Evolutionary conservation across 2,329 filamentous ascomycete species (phyloP), one percentile per base, ranked within the genome.

Genomic region (Leptographium radiaticola): DNA sequence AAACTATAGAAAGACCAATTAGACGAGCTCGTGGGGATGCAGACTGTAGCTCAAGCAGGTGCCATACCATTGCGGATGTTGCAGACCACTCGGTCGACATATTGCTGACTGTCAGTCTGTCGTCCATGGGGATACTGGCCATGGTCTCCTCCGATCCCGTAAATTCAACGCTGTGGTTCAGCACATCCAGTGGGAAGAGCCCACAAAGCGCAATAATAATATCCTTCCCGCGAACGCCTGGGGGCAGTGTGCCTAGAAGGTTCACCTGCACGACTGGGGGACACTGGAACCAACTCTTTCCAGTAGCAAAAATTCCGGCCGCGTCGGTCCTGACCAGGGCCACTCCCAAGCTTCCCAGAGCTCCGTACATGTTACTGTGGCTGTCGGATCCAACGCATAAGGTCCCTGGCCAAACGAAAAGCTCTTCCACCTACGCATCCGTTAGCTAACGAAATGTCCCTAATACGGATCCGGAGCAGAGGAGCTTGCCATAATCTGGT

Each of bases 401-500:
- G 0, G 87, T 94, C 1, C 87, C 86, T 0, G 91, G 91, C 89
- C 89, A 97, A 1, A 71, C 62, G 73, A 33, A 39, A 75, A 89
- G 84, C 66, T 88, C 88, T 66, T 95, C 89, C 0, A n/a, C n/a
- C n/a, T n/a, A n/a, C n/a, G n/a, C n/a, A n/a, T n/a, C n/a, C n/a
- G n/a, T n/a, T n/a, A n/a, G n/a, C n/a, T n/a, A n/a, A n/a, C n/a
- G n/a, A n/a, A n/a, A n/a, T n/a, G n/a, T n/a, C n/a, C n/a, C n/a
- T n/a, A n/a, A n/a, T n/a, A n/a, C n/a, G n/a, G n/a, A n/a, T n/a
- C n/a, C n/a, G n/a, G n/a, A n/a, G n/a, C n/a, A n/a, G n/a, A n/a
- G n/a, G n/a, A n/a, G n/a, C n/a, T n/a, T n/a, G 95, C 80, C 86
- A 93, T 89, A 60, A 91, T 84, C 67, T 96, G 91, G 66, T 96